A percentile compares a stretch with the other conserved stretches of the same genome.
Conservation (phyloP, 768 basidiomycete genomes). For the Guyanaporus albipodus region DNA sequence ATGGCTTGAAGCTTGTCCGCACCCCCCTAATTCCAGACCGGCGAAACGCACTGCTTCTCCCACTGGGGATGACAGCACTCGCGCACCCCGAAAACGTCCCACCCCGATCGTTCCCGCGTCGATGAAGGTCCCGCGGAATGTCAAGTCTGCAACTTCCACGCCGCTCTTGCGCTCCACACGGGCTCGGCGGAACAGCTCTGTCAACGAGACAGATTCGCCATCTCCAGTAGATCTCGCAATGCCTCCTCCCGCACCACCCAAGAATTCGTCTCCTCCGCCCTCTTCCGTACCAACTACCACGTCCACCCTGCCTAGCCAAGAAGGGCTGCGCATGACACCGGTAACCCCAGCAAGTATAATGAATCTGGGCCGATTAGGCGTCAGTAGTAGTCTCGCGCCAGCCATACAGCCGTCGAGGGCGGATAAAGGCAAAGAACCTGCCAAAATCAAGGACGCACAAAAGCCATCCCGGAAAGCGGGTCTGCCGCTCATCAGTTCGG, state of each 20-base stretch:
- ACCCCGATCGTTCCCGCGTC: constrained; percentile 35
- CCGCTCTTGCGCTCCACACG: constrained; percentile 50
- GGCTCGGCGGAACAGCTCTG: constrained; percentile 39
- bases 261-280: constrained; percentile 15
- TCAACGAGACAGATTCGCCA: constrained; percentile 57
- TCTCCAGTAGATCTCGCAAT: constrained; percentile 86
- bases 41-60: constrained; percentile 56
- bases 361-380: constrained; percentile 71
- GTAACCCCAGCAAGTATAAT: constrained; percentile 92
- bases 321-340: constrained; percentile 49
- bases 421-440: constrained; percentile 29
- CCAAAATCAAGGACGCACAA: constrained; percentile 28
- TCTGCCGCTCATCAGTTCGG: constrained; percentile 44
- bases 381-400: constrained; percentile 43
- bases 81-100: constrained; percentile 51
- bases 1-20: constrained; percentile 64
- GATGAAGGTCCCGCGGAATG: constrained; percentile 24
- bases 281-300: constrained; percentile 3
- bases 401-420: constrained; percentile 13
- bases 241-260: constrained; percentile 76
- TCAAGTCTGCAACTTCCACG: constrained; percentile 56
- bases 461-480: constrained; percentile 29
- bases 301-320: constrained; percentile 8
- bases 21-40: constrained; percentile 25
- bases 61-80: constrained; percentile 47